Percentiles rank a stretch among this genome's conserved stretches.
Evolutionary conservation across 441 rosid genomes (phyloP).

Genomic region (Adansonia grandidieri): DNA sequence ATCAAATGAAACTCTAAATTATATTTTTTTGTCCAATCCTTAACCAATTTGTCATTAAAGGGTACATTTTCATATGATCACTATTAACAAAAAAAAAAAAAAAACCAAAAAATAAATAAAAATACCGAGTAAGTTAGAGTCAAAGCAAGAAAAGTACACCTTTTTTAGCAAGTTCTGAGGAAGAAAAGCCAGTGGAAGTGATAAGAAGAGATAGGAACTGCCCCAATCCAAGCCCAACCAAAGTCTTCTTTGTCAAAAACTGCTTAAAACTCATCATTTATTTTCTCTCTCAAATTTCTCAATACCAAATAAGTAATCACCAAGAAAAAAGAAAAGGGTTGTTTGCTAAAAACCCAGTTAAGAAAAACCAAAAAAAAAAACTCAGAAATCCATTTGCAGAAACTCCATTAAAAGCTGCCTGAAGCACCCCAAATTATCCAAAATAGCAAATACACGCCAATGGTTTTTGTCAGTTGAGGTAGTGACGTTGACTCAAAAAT

Average conservation of each 20-base stretch:
- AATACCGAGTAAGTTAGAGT: too few species aligned
- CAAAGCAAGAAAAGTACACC: constrained; percentile 37
- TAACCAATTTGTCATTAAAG: neutral
- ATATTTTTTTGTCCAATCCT: neutral
- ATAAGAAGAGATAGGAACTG: constrained; percentile 77
- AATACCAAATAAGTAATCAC: neutral
- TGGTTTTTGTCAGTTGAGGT: constrained; percentile 3
- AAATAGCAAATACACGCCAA: constrained; percentile 15
- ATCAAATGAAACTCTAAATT: neutral
- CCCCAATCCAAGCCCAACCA: constrained; percentile 73
- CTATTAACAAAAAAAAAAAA: neutral
- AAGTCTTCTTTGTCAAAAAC: constrained; percentile 60
- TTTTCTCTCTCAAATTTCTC: neutral
- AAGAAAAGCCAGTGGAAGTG: constrained; percentile 69
- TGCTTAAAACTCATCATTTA: constrained; percentile 46
- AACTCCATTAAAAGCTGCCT: constrained; percentile 4
- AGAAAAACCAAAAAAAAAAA: constrained; percentile 6
- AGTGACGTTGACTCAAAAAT: neutral
- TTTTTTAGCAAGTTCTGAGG: constrained; percentile 64
- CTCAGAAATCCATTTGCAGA: constrained; percentile 13
- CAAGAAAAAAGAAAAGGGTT: neutral
- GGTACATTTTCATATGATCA: neutral
- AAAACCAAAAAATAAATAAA: neutral
- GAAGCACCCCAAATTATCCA: neutral
- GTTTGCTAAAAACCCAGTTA: constrained; percentile 21